Evolutionary conservation across 2,329 filamentous ascomycete genomes (phyloP), one percentile per base, ranked within the genome.

Genomic region (Colletotrichum sp.): DNA sequence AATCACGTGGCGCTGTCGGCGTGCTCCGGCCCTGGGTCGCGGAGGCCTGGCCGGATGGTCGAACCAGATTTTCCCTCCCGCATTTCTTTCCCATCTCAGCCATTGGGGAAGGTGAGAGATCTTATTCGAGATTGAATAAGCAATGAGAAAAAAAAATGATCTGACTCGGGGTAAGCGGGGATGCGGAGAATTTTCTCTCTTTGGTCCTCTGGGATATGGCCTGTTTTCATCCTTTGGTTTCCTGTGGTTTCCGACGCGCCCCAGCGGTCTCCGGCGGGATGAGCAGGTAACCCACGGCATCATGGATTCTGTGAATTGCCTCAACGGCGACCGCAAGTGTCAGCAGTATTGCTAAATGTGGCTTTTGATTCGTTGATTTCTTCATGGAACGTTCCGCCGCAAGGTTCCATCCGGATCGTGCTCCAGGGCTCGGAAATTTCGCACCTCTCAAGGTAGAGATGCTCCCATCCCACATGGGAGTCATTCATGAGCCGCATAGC

Each of bases 151-250:
- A n/a, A 34, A 55, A 24, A 24, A 66, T 62, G 72, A 32, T 60
- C 72, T 74, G 72, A 74, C 72, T 71, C 67, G 67, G 72, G 52
- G 28, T 28, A 36, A 21, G 66, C 32, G 71, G 71, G 71, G 32
- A 70, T 43, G 71, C 24, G 68, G 52, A 24, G 43, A 52, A 52
- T 52, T 24, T 21, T 13, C 12, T 24, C 12, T 32, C 13, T 61
- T 30, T 30, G 36, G 16, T 38, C 16, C 30, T 21, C 52, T 70
- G 38, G 67, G 52, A 30, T 34, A 18, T 34, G 36, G 24, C 36
- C 18, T 26, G 43, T 48, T n/a, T n/a, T 48, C 38, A 1, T n/a
- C 36, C 36, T 48, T 15, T 5, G 13, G 34, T 55, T 21, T 67
- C 72, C 72, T 60, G 15, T 60, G 62, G 65, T 72, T 64, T 67